phyloP scores from a whole-genome alignment of 805 yeast genomes.

The Yamadazyma akitaensis region DNA sequence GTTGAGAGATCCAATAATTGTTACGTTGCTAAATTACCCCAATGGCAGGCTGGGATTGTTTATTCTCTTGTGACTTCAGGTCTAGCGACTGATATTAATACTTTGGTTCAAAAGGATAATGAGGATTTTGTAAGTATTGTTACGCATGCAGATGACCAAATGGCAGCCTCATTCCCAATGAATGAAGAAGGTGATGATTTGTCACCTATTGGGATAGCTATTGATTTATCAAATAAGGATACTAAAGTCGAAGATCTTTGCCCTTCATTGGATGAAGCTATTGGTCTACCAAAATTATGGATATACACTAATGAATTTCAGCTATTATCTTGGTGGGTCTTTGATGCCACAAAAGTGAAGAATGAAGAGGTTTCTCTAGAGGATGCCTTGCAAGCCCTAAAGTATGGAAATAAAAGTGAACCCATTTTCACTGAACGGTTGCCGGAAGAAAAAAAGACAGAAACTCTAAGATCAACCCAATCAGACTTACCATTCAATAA shows the following conservation, averaged over 20 bases:
- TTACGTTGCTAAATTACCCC: constrained; percentile 38
- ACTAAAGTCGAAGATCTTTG: constrained; percentile 49
- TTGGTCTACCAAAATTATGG: constrained; percentile 65
- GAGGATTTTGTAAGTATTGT: constrained; percentile 19
- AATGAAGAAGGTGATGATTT: constrained; percentile 66
- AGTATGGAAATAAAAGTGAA: not conserved
- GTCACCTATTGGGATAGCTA: constrained; percentile 64
- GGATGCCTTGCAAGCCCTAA: not conserved
- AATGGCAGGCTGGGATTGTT: constrained; percentile 35
- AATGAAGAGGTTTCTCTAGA: constrained; percentile 4
- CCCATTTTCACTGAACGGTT: not conserved
- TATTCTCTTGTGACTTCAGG: constrained; percentile 53
- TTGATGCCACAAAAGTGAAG: constrained; percentile 30
- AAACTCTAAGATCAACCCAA: not conserved
- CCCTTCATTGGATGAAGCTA: constrained; percentile 52
- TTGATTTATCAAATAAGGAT: constrained; percentile 52
- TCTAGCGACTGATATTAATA: constrained; percentile 54
- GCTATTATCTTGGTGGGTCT: constrained; percentile 62
- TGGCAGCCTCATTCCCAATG: constrained; percentile 71
- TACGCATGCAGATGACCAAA: constrained; percentile 61
- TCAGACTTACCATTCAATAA: not conserved
- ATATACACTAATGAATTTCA: constrained; percentile 61
- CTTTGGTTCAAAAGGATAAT: constrained; percentile 8
- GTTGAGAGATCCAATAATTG: constrained; percentile 44
- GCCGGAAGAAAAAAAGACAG: not conserved